Percentiles rank a stretch among this genome's conserved stretches.
phyloP scores from a whole-genome alignment of 2,329 filamentous ascomycete genomes.

The Trichoderma gracile region DNA sequence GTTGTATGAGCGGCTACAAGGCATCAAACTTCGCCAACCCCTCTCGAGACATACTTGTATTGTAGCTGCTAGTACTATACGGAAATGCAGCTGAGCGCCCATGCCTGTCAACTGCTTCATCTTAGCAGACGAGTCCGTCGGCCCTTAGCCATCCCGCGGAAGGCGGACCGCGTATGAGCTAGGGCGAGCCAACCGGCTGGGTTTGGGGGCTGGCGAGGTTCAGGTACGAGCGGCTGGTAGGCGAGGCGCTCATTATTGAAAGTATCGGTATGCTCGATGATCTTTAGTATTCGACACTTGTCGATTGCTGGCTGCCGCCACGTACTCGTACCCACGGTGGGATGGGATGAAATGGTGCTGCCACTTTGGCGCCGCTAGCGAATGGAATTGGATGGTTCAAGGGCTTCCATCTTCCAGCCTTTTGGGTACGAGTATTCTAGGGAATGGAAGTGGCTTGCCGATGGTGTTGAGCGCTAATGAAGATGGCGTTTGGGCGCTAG shows the following conservation, averaged over 20 bases:
- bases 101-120: neutral
- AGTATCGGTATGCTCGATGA: neutral
- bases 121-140: neutral
- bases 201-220: neutral
- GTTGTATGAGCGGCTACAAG: too few relatives aligned
- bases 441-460: too few relatives aligned
- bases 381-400: neutral
- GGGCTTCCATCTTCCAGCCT: too few relatives aligned
- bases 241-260: neutral
- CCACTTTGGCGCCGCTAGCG: neutral
- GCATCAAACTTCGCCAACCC: too few relatives aligned
- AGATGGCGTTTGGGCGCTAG: too few relatives aligned
- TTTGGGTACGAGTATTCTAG: too few relatives aligned
- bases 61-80: too few relatives aligned
- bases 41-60: neutral
- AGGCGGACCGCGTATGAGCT: conserved; percentile 15
- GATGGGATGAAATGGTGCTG: neutral
- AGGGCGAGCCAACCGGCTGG: conserved; percentile 26
- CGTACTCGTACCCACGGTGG: too few relatives aligned
- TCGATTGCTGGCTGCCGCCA: neutral
- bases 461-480: too few relatives aligned
- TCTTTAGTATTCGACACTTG: neutral
- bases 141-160: conserved; percentile 4
- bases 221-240: neutral
- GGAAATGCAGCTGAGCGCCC: neutral